Evolutionary conservation across 176 grass and related monocot genomes (phyloP).

Genomic region (Avena sativa): DNA sequence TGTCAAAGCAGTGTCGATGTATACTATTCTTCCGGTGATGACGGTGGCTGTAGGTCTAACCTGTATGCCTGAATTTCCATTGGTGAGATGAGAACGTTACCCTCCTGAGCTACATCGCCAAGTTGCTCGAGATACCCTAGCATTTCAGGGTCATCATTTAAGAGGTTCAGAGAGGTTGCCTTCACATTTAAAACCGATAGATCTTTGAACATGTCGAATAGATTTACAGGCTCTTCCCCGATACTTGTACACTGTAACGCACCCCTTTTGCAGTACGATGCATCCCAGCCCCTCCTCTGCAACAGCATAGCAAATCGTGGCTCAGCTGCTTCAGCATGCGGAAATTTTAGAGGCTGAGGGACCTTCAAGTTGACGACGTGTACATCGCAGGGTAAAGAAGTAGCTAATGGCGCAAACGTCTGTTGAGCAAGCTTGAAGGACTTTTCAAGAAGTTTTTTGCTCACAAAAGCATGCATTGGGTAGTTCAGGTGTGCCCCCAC

Average conservation of each 20-base stretch:
- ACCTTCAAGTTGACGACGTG: constrained; percentile 94
- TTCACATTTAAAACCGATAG: constrained; percentile 71
- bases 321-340: constrained; percentile 50
- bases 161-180: constrained; percentile 94
- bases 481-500: constrained; percentile 82
- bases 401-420: constrained; percentile 70
- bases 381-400: constrained; percentile 86
- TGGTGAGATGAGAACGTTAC: constrained; percentile 85
- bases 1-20: background rate
- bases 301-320: constrained; percentile 74
- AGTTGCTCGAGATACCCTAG: constrained; percentile 80
- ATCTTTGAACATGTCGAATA: constrained; percentile 98
- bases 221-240: constrained; percentile 77
- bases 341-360: constrained; percentile 84
- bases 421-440: constrained; percentile 54
- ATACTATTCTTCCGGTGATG: constrained; percentile 46
- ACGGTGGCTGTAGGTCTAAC: constrained; percentile 72
- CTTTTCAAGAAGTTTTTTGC: constrained; percentile 62
- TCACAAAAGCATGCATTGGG: constrained; percentile 84
- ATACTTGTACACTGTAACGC: constrained; percentile 72
- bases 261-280: constrained; percentile 79
- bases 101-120: constrained; percentile 82
- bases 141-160: constrained; percentile 86
- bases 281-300: constrained; percentile 93
- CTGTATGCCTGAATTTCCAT: constrained; percentile 99